These are phyloP conservation scores for Penicillium malachiteum DNA, from an alignment of 495 filamentous ascomycete genomes.

Conservation along the genomic window DNA sequence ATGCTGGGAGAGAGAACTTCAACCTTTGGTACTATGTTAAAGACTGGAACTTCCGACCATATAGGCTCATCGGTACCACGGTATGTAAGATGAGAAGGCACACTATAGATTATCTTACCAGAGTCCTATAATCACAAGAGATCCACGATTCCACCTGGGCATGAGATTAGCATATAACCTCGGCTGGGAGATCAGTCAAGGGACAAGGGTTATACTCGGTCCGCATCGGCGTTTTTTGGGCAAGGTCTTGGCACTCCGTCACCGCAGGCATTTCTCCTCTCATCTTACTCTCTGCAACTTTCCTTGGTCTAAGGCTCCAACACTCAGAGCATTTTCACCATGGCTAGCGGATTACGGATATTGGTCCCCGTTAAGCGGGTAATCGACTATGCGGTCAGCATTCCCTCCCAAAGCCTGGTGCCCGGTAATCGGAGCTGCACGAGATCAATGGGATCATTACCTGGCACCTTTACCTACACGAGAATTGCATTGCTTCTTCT, in stretches of 20 bases:
- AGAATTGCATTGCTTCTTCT: not conserved
- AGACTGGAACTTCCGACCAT: too few species aligned
- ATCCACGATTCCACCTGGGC: too few species aligned
- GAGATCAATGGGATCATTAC: not conserved
- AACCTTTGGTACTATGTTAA: too few species aligned
- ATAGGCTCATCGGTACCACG: too few species aligned
- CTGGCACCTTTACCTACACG: not conserved
- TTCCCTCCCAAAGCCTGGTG: conserved; percentile 7
- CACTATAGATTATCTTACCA: too few species aligned
- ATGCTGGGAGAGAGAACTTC: too few species aligned
- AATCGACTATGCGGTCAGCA: conserved; percentile 94
- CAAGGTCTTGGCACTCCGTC: conserved; percentile 33
- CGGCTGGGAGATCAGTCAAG: conserved; percentile 31
- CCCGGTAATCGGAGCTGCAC: conserved; percentile 12
- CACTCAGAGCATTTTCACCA: conserved; percentile 36
- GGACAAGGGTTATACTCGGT: conserved; percentile 34
- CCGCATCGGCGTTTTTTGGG: conserved; percentile 36
- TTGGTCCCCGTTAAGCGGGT: conserved; percentile 96
- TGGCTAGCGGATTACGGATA: conserved; percentile 81
- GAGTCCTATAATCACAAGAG: too few species aligned
- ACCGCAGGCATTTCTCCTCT: conserved; percentile 26
- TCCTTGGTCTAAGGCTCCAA: conserved; percentile 10
- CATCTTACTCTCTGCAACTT: conserved; percentile 13
- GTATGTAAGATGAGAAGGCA: too few species aligned
- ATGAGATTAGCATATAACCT: conserved; percentile 36